Conservation (phyloP, 441 rosid species). For the Gossypium schwendimanii region DNA sequence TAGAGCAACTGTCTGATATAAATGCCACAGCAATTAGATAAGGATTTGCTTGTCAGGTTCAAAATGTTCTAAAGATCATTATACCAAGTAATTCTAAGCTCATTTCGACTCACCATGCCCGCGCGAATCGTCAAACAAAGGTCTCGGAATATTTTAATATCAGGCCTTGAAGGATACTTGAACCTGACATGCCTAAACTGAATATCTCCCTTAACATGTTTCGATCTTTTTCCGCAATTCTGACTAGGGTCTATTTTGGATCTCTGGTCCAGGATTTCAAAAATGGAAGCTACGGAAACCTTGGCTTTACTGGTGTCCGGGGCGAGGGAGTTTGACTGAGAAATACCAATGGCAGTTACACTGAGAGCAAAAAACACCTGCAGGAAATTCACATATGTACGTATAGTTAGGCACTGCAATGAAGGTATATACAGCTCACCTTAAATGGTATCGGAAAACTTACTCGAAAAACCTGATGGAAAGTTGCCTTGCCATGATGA, state of each 20-base stretch:
- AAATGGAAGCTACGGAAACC: constrained; percentile 61
- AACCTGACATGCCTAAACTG: constrained; percentile 58
- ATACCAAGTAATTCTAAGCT: background rate
- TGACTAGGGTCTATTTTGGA: constrained; percentile 59
- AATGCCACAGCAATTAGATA: background rate
- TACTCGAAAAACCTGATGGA: constrained; percentile 60
- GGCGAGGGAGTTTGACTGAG: constrained; percentile 56
- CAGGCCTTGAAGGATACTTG: constrained; percentile 69
- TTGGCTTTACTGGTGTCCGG: constrained; percentile 58
- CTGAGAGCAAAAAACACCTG: constrained; percentile 74
- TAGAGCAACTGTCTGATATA: constrained; percentile 64
- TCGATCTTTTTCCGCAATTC: constrained; percentile 43
- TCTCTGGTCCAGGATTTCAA: constrained; percentile 50
- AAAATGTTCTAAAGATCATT: background rate
- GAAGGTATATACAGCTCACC: too few relatives aligned
- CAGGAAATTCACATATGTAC: constrained; percentile 3
- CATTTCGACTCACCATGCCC: constrained; percentile 45
- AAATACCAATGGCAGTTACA: constrained; percentile 49
- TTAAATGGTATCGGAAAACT: background rate
- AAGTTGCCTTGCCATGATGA: constrained; percentile 41
- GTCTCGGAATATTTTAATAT: constrained; percentile 58
- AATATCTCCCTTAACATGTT: constrained; percentile 53
- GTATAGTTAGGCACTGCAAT: background rate
- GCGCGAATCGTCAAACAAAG: constrained; percentile 51
- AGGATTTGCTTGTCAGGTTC: background rate